Base-by-base conservation (phyloP, 2,329 filamentous ascomycete species). In the Alternaria tenuissima region DNA sequence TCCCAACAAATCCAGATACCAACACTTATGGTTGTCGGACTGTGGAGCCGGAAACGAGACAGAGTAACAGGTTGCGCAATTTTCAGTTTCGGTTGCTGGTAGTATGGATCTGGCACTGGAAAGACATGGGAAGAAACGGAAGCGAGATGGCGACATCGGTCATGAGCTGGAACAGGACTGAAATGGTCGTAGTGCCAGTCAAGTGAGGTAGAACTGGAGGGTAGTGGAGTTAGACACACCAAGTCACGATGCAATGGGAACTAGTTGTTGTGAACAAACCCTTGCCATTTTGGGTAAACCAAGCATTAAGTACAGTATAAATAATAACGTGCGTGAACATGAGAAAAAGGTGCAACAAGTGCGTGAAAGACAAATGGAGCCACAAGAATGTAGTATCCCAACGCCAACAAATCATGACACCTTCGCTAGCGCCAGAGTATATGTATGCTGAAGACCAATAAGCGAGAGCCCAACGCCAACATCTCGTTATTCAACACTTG, bases 401-500 rank as follows among this genome's bases (percentile, higher is more conserved):
- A 63, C 55, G 55, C 57, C 49, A 16, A 34, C 58, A 18, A 52
- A 14, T 16, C 30, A 46, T 52, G 47, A 20, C 18, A 32, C 32
- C 52, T 60, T 66, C 44, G 46, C 63, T 44, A 64, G 65, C 51
- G 43, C 61, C 59, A 56, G 61, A 39, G 41, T 59, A 59, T 43
- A 32, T 55, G 38, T 34, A 64, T 65, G 55, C 52, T 41, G 38
- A 55, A 65, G 59, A 43, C 4, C 43, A 38, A n/a, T n/a, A 47
- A 55, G 12, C 42, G 26, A 46, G 53, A 57, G 41, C 44, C 43
- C 41, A 74, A 76, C 70, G 65, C 72, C 73, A 52, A 68, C 70
- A 72, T 68, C 64, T 70, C 71, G 55, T 60, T 73, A 57, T 75
- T 61, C 73, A 76, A 73, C 70, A 61, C 70, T 73, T 70, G 68